Evolutionary conservation across 139 green algal genomes (phyloP).

Genomic region (Asterochloris sp.): DNA sequence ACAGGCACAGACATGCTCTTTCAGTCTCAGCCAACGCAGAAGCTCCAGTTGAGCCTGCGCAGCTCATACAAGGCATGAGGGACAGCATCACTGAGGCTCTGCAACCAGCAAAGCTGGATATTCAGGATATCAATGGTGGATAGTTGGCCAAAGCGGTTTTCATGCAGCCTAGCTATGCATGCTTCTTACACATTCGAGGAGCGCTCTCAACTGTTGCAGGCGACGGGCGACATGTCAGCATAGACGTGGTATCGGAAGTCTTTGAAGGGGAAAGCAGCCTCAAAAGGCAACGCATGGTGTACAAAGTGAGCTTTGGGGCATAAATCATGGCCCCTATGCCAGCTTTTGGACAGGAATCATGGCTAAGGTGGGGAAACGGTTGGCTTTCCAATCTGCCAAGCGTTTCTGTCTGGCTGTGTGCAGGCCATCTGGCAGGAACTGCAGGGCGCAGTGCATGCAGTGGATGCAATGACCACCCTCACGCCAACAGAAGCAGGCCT

Average conservation of each 20-base stretch:
- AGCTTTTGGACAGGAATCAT: background rate
- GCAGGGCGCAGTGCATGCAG: slow-evolving; percentile 78
- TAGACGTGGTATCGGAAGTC: slow-evolving; percentile 57
- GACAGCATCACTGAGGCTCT: slow-evolving; percentile 45
- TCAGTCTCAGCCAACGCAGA: too few species aligned
- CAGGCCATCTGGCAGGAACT: slow-evolving; percentile 85
- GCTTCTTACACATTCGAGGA: too few species aligned
- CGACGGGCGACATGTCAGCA: slow-evolving; percentile 75
- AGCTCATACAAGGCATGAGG: slow-evolving; percentile 53
- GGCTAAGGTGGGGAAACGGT: background rate
- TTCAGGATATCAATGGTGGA: slow-evolving; percentile 60
- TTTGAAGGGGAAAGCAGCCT: slow-evolving; percentile 70
- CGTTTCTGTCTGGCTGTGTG: background rate
- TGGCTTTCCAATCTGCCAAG: background rate
- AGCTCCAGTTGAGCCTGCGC: background rate
- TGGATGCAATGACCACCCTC: slow-evolving; percentile 78
- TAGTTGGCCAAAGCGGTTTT: too few species aligned
- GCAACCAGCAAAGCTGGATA: slow-evolving; percentile 37
- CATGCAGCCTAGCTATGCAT: too few species aligned
- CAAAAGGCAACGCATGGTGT: slow-evolving; percentile 71
- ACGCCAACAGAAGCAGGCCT: slow-evolving; percentile 59
- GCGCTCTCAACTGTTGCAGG: too few species aligned
- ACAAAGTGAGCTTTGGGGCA: slow-evolving; percentile 55
- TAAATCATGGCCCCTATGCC: background rate
- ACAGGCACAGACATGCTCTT: too few species aligned